These are phyloP conservation scores for Bolboschoenus planiculmis DNA, from an alignment of 176 grass and related monocot species.

Conservation along the genomic window DNA sequence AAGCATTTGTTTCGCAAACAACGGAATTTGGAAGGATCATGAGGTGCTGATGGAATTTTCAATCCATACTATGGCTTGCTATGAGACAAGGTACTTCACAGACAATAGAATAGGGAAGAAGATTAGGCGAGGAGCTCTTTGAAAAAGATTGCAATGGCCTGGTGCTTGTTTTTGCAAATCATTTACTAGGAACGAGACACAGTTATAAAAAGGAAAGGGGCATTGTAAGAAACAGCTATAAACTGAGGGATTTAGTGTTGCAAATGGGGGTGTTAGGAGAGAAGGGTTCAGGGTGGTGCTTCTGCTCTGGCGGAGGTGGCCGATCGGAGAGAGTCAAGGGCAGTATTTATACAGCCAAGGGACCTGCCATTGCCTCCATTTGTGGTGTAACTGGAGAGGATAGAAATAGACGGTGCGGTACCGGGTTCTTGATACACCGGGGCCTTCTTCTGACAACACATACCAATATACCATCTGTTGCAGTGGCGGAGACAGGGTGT, in stretches of 20 bases:
- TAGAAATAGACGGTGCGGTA: slow-evolving; percentile 40
- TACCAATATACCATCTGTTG: slow-evolving; percentile 57
- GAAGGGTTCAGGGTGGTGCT: slow-evolving; percentile 58
- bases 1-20: background rate
- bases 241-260: background rate
- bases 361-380: slow-evolving; percentile 56
- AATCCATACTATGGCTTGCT: background rate
- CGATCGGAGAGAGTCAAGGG: slow-evolving; percentile 78
- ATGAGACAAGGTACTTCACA: background rate
- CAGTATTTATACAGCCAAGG: slow-evolving; percentile 53
- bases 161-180: background rate
- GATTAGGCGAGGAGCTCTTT: background rate
- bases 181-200: background rate
- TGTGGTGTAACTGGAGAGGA: slow-evolving; percentile 17
- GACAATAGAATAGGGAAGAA: too few relatives aligned
- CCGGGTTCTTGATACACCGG: slow-evolving; percentile 78
- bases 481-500: slow-evolving; percentile 37
- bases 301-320: slow-evolving; percentile 70
- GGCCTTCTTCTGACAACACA: slow-evolving; percentile 80
- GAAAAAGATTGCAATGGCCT: background rate
- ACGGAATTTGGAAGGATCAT: background rate
- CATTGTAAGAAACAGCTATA: background rate
- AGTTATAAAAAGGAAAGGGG: background rate
- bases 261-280: slow-evolving; percentile 72
- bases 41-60: background rate